Percentiles rank a stretch among this genome's conserved stretches.
Evolutionary conservation across 2,329 filamentous ascomycete species (phyloP).

Genomic region (Exophiala spinifera): DNA sequence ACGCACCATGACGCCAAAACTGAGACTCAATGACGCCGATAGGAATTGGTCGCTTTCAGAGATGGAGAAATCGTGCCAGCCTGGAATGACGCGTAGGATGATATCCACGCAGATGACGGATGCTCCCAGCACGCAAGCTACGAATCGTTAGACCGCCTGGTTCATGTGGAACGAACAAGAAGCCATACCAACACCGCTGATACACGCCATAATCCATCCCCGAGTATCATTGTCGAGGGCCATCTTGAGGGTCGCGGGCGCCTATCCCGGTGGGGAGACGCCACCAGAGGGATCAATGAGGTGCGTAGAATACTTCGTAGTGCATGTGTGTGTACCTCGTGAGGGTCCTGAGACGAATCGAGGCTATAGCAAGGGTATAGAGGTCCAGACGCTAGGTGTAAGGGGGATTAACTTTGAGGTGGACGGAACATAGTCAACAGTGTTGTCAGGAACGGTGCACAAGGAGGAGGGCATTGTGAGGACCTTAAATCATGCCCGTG

Average conservation of each 20-base stretch:
- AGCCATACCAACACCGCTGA: conserved; percentile 70
- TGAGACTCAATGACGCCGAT: conserved; percentile 82
- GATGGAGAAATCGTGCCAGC: conserved; percentile 76
- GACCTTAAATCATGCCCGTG: conserved; percentile 9
- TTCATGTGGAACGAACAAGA: not conserved
- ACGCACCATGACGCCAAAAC: conserved; percentile 91
- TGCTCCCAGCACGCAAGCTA: conserved; percentile 66
- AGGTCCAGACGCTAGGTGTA: not conserved
- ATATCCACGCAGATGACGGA: conserved; percentile 84
- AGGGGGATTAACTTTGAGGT: too few relatives aligned
- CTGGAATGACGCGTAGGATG: conserved; percentile 68
- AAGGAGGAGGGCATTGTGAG: not conserved
- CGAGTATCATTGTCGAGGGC: conserved; percentile 73
- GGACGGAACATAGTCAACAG: too few relatives aligned
- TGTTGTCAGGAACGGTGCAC: not conserved
- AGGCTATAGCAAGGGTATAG: not conserved
- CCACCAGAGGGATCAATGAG: too few relatives aligned
- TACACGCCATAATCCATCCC: conserved; percentile 85
- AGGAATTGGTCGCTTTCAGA: conserved; percentile 86
- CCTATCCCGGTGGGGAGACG: too few relatives aligned
- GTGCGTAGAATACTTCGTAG: too few relatives aligned
- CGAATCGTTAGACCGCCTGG: not conserved
- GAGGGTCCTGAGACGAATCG: not conserved
- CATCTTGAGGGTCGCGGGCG: conserved; percentile 34
- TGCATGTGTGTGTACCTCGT: too few relatives aligned